Evolutionary conservation across 805 yeast species (phyloP), one percentile per base, ranked within the genome.

Genomic region (Candida andamanensis): DNA sequence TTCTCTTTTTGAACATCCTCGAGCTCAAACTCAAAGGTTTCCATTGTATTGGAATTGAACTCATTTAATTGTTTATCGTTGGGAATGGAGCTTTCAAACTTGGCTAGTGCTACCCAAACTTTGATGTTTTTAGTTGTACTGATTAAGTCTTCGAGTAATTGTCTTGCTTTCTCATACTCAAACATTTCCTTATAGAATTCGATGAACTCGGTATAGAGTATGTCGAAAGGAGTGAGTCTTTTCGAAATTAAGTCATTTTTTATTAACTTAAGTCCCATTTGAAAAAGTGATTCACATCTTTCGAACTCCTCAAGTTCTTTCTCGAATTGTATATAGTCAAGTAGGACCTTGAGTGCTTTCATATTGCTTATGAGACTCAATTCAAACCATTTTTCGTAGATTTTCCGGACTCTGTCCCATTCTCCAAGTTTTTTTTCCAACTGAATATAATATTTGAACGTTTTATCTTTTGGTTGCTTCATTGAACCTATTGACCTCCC

Each of bases 391-490:
- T 75, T 78, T 41, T 79, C 84, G 50, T 76, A 86, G 3, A 92
- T 48, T 50, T 62, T 76, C 19, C 97, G 60, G 6, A 81, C 87
- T 21, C 96, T 58, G 39, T 82, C 94, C 65, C 83, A 83, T 46
- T 87, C 92, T 22, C 82, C 83, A 28, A 89, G 52, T 32, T 66
- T 60, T 23, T 61, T 62, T 50, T 90, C 97, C 21, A 87, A 42
- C 1, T 58, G 63, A 28, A 90, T 79, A 55, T 92, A 92, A 38
- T 65, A 66, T 39, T 60, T 62, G 49, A 80, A 77, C 0, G 85
- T 54, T 32, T 74, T 74, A 1, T 57, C 61, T 47, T 77, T 80
- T 4, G 41, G 39, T 7, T 26, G 28, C 20, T 47, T 40, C 5
- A 54, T 40, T 28, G 67, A 58, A 0, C 95, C 97, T 13, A 90